These are phyloP conservation scores for Claviceps maximensis DNA, from an alignment of 2,329 filamentous ascomycete genomes.

Conservation along the genomic window DNA sequence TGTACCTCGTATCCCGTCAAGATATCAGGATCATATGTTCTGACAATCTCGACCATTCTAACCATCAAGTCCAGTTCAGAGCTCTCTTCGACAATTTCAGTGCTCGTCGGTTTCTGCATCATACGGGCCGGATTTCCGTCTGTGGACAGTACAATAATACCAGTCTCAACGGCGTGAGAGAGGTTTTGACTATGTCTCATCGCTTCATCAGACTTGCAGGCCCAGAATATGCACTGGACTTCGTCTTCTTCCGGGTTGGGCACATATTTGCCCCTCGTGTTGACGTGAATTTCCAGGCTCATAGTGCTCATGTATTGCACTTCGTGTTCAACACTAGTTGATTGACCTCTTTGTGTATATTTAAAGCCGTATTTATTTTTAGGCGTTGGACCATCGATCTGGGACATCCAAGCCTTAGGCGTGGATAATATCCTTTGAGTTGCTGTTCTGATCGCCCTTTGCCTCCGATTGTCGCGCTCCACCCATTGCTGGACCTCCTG, in stretches of 20 bases:
- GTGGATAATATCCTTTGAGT: slow-evolving; percentile 12
- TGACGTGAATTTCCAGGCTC: slow-evolving; percentile 87
- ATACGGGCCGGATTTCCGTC: slow-evolving; percentile 44
- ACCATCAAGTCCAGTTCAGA: slow-evolving; percentile 78
- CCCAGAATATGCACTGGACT: slow-evolving; percentile 83
- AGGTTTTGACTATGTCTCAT: slow-evolving; percentile 24
- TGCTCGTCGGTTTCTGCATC: slow-evolving; percentile 46
- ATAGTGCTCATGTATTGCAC: slow-evolving; percentile 93
- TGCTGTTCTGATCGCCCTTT: slow-evolving; percentile 10
- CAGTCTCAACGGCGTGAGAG: slow-evolving; percentile 41
- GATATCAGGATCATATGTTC: slow-evolving; percentile 76
- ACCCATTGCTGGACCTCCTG: slow-evolving; percentile 61
- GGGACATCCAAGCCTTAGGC: slow-evolving; percentile 45
- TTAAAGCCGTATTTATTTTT: slow-evolving; percentile 72
- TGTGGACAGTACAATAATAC: slow-evolving; percentile 59
- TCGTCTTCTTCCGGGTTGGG: slow-evolving; percentile 88
- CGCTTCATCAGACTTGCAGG: slow-evolving; percentile 59
- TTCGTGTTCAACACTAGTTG: slow-evolving; percentile 68
- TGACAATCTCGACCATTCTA: slow-evolving; percentile 76
- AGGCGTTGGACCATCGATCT: slow-evolving; percentile 82
- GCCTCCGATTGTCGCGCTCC: slow-evolving; percentile 16
- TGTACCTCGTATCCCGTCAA: slow-evolving; percentile 93
- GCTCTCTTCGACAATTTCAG: slow-evolving; percentile 59
- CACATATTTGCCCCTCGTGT: slow-evolving; percentile 65
- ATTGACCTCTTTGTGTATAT: slow-evolving; percentile 64